phyloP scores from a whole-genome alignment of 208 protist genomes.

The Leishmania major region DNA sequence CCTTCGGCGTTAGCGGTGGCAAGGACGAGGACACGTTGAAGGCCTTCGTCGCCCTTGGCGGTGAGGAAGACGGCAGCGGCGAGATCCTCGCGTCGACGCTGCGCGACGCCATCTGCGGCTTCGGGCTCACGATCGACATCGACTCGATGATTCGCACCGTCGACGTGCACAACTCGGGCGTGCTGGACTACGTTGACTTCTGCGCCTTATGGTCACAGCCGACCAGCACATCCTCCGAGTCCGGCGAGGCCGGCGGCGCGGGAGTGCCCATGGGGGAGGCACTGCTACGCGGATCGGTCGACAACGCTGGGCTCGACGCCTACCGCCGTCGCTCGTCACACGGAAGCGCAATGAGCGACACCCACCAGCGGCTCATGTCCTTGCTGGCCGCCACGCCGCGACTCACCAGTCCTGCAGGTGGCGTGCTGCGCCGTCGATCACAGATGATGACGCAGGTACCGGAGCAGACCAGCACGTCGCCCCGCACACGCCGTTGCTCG shows the following conservation, averaged over 20 bases:
- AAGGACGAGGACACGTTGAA: constrained; percentile 67
- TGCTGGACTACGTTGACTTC: constrained; percentile 76
- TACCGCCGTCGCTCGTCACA: constrained; percentile 11
- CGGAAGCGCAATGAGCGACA: background rate
- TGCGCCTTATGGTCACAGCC: constrained; percentile 58
- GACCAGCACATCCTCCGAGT: background rate
- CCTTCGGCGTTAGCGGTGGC: constrained; percentile 2
- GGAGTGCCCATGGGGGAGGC: constrained; percentile 4
- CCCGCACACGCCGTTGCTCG: background rate
- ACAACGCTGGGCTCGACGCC: background rate
- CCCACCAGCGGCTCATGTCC: constrained; percentile 16
- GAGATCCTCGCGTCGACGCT: constrained; percentile 48
- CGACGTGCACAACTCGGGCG: constrained; percentile 53
- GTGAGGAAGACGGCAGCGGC: constrained; percentile 68
- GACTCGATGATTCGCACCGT: constrained; percentile 58
- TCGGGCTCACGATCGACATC: constrained; percentile 84
- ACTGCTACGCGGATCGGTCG: constrained; percentile 14
- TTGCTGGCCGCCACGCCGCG: constrained; percentile 19
- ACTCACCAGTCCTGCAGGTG: constrained; percentile 2
- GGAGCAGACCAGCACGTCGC: background rate
- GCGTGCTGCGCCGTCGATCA: constrained; percentile 15
- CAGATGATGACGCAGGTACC: background rate
- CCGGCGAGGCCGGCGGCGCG: background rate
- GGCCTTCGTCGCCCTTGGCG: constrained; percentile 84
- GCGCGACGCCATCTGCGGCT: constrained; percentile 58